Percentiles rank a stretch among this genome's conserved stretches.
Conservation (phyloP, 108 stramenopile genomes). For the Cylindrotheca fusiformis region DNA sequence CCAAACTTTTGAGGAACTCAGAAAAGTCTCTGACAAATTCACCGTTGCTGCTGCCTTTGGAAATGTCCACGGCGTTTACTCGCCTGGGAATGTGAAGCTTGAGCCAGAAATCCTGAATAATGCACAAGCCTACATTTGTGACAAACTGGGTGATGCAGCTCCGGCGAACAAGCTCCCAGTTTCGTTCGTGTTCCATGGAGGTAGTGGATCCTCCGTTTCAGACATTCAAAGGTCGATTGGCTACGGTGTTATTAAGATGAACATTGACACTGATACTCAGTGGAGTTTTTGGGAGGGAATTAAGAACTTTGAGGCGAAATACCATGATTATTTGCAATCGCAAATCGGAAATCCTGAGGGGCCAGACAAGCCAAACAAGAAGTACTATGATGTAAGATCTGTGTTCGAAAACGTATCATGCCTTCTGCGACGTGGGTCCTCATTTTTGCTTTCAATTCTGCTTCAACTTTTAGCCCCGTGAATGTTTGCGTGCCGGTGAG, state of each 20-base stretch:
- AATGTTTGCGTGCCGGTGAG: slow-evolving; percentile 91
- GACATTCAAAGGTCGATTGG: slow-evolving; percentile 82
- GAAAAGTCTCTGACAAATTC: slow-evolving; percentile 71
- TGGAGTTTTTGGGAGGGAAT: slow-evolving; percentile 91
- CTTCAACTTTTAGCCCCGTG: slow-evolving; percentile 93
- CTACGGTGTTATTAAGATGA: slow-evolving; percentile 95
- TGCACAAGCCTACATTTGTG: slow-evolving; percentile 79
- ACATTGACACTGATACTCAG: slow-evolving; percentile 97
- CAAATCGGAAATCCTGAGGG: slow-evolving; percentile 98
- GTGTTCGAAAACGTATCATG: not conserved
- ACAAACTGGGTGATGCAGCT: slow-evolving; percentile 79
- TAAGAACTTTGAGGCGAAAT: slow-evolving; percentile 72
- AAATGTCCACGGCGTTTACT: slow-evolving; percentile 94
- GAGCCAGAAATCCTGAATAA: slow-evolving; percentile 84
- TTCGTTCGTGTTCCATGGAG: slow-evolving; percentile 93
- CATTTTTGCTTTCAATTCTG: slow-evolving; percentile 3
- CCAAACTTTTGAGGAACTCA: slow-evolving; percentile 70
- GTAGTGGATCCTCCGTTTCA: slow-evolving; percentile 75
- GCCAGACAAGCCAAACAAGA: slow-evolving; percentile 94
- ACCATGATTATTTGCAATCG: slow-evolving; percentile 80
- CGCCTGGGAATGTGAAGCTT: slow-evolving; percentile 90
- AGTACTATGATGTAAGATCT: slow-evolving; percentile 89
- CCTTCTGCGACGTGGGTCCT: not conserved
- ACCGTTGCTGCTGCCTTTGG: slow-evolving; percentile 93
- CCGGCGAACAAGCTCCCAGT: slow-evolving; percentile 81